Evolutionary conservation across 495 filamentous ascomycete species (phyloP).

Genomic region (Xylaria flabelliformis): DNA sequence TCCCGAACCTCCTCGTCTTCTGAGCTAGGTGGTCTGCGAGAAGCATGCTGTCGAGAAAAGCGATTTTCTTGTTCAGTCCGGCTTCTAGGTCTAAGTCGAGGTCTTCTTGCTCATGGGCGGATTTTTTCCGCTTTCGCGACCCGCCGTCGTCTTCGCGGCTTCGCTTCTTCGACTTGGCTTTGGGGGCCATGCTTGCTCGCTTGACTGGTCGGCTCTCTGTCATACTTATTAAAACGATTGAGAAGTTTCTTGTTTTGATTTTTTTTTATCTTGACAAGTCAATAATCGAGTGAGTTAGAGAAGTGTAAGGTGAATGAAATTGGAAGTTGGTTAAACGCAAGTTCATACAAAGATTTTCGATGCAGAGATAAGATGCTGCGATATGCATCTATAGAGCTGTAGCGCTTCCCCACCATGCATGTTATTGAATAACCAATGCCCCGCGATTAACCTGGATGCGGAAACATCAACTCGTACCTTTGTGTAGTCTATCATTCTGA

Average conservation of each 20-base stretch:
- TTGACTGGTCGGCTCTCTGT: neutral
- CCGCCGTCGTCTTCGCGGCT: slow-evolving; percentile 42
- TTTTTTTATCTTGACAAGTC: neutral
- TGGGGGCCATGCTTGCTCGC: slow-evolving; percentile 21
- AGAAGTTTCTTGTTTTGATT: neutral
- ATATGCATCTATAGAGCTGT: slow-evolving; percentile 26
- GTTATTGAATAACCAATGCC: too few species aligned
- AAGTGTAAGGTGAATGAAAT: neutral
- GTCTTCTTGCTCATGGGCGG: slow-evolving; percentile 60
- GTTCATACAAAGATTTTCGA: slow-evolving; percentile 14
- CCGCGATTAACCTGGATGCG: too few species aligned
- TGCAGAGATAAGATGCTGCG: slow-evolving; percentile 32
- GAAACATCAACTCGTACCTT: too few species aligned
- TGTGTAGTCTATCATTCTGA: too few species aligned
- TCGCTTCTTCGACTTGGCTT: slow-evolving; percentile 49
- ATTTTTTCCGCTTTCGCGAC: slow-evolving; percentile 62
- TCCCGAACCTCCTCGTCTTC: slow-evolving; percentile 75
- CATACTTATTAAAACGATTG: neutral
- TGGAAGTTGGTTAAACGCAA: slow-evolving; percentile 17
- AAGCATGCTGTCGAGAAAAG: slow-evolving; percentile 78
- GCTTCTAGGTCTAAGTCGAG: slow-evolving; percentile 64
- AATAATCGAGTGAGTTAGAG: neutral
- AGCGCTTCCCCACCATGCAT: neutral
- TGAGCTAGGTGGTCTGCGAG: slow-evolving; percentile 89
- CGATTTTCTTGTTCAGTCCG: slow-evolving; percentile 82